Evolutionary conservation across 352 stramenopile genomes (phyloP).

Genomic region (Pythium pectinolyticum): DNA sequence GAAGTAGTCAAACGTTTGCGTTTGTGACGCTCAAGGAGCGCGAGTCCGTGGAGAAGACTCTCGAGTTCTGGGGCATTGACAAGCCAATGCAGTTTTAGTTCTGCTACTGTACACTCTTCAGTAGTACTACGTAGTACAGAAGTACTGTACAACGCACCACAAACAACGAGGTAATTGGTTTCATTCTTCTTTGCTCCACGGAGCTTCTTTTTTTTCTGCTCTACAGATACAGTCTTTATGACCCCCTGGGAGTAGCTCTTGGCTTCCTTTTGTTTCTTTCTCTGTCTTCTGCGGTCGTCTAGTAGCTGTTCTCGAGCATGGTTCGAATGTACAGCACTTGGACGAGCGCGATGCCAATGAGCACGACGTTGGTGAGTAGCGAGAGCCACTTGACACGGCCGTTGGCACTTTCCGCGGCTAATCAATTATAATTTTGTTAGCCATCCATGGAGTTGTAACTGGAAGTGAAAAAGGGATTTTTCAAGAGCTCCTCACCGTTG

Average conservation of each 20-base stretch:
- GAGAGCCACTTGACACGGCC: slow-evolving; percentile 84
- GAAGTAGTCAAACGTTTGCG: too few species aligned
- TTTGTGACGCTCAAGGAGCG: slow-evolving; percentile 67
- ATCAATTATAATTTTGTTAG: too few species aligned
- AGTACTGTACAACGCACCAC: too few species aligned
- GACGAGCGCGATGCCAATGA: slow-evolving; percentile 73
- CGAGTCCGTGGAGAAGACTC: slow-evolving; percentile 64
- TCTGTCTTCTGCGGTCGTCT: slow-evolving; percentile 25
- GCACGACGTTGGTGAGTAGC: slow-evolving; percentile 74
- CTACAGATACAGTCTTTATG: too few species aligned
- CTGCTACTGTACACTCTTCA: too few species aligned
- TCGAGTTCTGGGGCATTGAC: slow-evolving; percentile 73
- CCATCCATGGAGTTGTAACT: not conserved
- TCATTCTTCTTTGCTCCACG: too few species aligned
- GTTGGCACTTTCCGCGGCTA: slow-evolving; percentile 77
- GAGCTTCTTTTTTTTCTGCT: too few species aligned
- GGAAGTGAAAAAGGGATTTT: too few species aligned
- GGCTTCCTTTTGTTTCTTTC: too few species aligned
- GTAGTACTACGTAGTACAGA: too few species aligned
- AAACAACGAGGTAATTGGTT: too few species aligned
- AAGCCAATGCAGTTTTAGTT: slow-evolving; percentile 37
- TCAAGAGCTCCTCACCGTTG: slow-evolving; percentile 41
- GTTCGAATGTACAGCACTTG: slow-evolving; percentile 84
- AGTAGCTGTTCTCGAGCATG: slow-evolving; percentile 79
- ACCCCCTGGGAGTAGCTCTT: too few species aligned